Base-by-base conservation (phyloP, 805 yeast genomes). In the Cyberlindnera misumaiensis region DNA sequence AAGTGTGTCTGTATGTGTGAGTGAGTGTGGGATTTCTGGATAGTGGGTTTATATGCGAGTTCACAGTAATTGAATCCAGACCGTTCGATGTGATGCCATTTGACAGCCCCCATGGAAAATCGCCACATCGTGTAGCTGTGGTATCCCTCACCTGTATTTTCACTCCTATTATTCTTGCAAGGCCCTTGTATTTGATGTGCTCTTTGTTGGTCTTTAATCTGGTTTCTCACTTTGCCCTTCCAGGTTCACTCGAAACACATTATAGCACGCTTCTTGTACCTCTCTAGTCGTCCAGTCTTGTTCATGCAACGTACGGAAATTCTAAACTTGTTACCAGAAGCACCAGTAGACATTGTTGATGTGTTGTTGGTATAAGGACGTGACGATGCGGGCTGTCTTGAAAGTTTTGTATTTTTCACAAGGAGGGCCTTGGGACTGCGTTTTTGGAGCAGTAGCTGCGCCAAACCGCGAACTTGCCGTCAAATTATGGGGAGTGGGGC, bases 261-360 rank as follows among this genome's bases (percentile, higher is more conserved):
- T 12, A 13, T 17, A 10, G 12, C 11, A 15, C 24, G n/a, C 22
- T 18, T 11, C 14, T 20, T 18, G 26, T 13, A 34, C 17, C 24
- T 11, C 20, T 26, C n/a, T 10, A 11, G 16, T 16, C 17, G 16
- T 15, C 17, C 35, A 8, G 14, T 25, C 4, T 32, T 22, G 15
- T n/a, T 16, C 33, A 25, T 32, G 13, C 33, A 28, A 84, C 95
- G 72, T 85, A 85, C 95, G 72, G 98, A 88, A 85, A 90, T 87
- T 77, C 97, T 88, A 87, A 83, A 93, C 80, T 90, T 90, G 83
- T 88, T 93, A 80, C 98, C 97, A 72, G 95, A 86, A 77, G 96
- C 93, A 80, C 95, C 94, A 70, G 84, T 78, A 66, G 88, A 81
- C 90, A 83, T 83, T 70, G 64, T 73, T 57, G 45, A 45, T 47